Evolutionary conservation across 129 eudicot genomes (phyloP), one percentile per base, ranked within the genome.

Genomic region (Apium graveolens): DNA sequence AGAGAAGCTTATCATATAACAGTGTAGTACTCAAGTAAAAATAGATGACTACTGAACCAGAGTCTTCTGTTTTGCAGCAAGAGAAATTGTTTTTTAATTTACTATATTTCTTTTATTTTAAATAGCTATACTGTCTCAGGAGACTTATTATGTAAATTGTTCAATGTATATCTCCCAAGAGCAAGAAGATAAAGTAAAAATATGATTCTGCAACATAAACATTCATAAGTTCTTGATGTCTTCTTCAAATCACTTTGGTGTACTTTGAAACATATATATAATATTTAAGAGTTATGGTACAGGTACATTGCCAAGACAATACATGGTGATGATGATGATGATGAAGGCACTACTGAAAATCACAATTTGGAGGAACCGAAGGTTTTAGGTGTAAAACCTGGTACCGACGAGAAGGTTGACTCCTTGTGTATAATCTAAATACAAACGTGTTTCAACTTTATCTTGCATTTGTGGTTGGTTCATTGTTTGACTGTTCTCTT

Each of bases 241-340:
- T 57, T 57, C 29, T 57, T 24, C 5, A 57, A n/a, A 7, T 31
- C 4, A 57, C 65, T 57, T 57, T 37, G 34, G 79, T 63, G 76
- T 74, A 71, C 24, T 73, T 26, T 5, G 11, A 74, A 27, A 11
- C 77, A 27, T 49, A 37, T 11, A 9, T 62, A 26, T n/a, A 48
- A 21, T 43, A 42, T 73, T 76, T 55, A 41, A 74, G 24, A n/a
- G 14, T 45, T 68, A 29, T 79, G 48, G 49, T 73, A 65, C 84
- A 95, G 98, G 92, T 90, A 85, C 78, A 90, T 96, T 80, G 96
- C 97, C 75, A 90, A 89, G 82, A 90, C 97, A n/a, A 78, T 92
- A 39, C 89, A 87, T 74, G 97, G 91, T 46, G 99, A 84, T 62
- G 39, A 66, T 31, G 97, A 88, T 11, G 96, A 90, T 31, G 99